Evolutionary conservation across 805 yeast genomes (phyloP), one percentile per base, ranked within the genome.

Genomic region (Wickerhamomyces bovis): DNA sequence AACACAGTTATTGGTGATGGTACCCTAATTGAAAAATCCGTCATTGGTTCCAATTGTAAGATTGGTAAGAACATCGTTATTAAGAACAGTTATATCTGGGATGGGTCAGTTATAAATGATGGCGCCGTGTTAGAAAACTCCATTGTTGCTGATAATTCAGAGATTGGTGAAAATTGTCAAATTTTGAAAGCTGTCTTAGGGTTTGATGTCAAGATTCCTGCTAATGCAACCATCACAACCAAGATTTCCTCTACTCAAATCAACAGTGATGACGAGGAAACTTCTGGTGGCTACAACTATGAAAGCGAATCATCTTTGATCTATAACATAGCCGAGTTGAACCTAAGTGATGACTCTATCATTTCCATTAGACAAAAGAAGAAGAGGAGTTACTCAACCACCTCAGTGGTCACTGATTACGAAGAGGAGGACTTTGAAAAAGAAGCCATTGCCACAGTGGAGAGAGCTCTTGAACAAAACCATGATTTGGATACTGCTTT

Each of bases 371-470:
- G 55, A 41, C 59, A 58, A 33, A 77, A 75, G 60, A 75, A 75
- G 62, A 68, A 66, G 54, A 68, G 74, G 62, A 65, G 72, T 8
- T 58, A 62, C 58, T 69, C 75, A 6, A 63, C 73, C 2, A 68
- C 67, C 9, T 64, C 70, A 47, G 57, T 65, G 53, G 63, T 60
- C 47, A 77, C 83, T 1, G 83, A 79, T 54, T 73, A 67, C 39
- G 77, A 69, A 33, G 88, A 80, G 47, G 95, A 86, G 63, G 88
- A 85, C 61, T 92, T 92, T 66, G 77, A 77, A 54, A 76, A 75
- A 47, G 99, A 94, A 71, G 99, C 97, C n/a, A 72, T 85, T 49
- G 97, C 95, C 11, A 89, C 97, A 0, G 86, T 94, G 28, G 88
- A 83, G 56, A 77, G 99, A 61, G 95, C 99, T 1, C 77, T 94